phyloP scores from a whole-genome alignment of 768 basidiomycete genomes.

The Kondoa malvinella region DNA sequence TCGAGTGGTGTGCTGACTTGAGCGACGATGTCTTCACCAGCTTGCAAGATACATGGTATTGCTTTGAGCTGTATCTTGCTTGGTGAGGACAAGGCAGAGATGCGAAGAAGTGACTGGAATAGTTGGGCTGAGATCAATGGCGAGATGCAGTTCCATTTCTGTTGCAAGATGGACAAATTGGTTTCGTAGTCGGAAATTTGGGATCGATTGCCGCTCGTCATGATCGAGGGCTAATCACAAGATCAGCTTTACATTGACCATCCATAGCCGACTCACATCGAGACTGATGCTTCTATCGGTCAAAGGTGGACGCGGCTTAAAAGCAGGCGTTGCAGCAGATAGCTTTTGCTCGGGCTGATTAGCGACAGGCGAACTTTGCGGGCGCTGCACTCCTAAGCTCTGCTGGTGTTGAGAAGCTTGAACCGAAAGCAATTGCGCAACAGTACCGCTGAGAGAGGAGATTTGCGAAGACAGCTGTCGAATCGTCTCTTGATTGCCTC shows the following conservation, averaged over 20 bases:
- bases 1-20: constrained; percentile 51
- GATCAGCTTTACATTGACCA: not conserved
- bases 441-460: not conserved
- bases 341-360: not conserved
- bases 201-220: not conserved
- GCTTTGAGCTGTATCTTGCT: constrained; percentile 98
- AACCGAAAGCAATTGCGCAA: not conserved
- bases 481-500: not conserved
- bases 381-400: not conserved
- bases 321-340: not conserved
- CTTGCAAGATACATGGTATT: constrained; percentile 79
- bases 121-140: constrained; percentile 42
- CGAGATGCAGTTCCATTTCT: not conserved
- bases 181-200: not conserved
- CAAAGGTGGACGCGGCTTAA: not conserved
- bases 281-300: not conserved
- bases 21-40: constrained; percentile 79
- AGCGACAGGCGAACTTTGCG: not conserved
- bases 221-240: not conserved
- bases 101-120: constrained; percentile 1
- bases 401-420: not conserved
- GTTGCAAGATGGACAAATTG: not conserved
- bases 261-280: not conserved
- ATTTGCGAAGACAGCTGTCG: not conserved
- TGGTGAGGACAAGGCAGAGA: constrained; percentile 70